Evolutionary conservation across 495 filamentous ascomycete species (phyloP).

Genomic region (Apodospora peruviana): DNA sequence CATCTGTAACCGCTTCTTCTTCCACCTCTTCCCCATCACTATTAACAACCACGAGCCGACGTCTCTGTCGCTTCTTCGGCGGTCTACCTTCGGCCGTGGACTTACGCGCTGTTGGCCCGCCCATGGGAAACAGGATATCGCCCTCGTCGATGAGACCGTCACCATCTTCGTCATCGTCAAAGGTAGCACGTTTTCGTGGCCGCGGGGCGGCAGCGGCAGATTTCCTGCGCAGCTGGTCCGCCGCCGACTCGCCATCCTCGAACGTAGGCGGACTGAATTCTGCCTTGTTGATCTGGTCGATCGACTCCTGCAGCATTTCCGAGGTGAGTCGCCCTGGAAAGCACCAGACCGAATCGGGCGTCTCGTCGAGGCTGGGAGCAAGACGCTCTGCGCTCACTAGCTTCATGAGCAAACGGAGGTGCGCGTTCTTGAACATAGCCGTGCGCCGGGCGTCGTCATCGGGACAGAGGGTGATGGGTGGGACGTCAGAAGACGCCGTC

Average conservation of each 20-base stretch:
- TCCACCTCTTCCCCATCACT: conserved; percentile 42
- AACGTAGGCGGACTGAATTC: conserved; percentile 68
- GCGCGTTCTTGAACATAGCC: conserved; percentile 83
- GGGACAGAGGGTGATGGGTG: conserved; percentile 53
- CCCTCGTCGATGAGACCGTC: conserved; percentile 54
- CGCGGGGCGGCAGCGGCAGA: conserved; percentile 27
- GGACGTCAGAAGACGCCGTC: too few species aligned
- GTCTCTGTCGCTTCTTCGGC: conserved; percentile 45
- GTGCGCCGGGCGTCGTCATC: conserved; percentile 61
- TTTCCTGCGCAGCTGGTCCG: conserved; percentile 70
- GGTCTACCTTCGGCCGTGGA: conserved; percentile 34
- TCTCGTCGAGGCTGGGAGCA: conserved; percentile 58
- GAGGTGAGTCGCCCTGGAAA: conserved; percentile 63
- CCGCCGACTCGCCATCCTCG: conserved; percentile 63
- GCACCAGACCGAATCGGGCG: conserved; percentile 69
- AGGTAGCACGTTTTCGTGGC: conserved; percentile 44
- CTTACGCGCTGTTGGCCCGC: conserved; percentile 54
- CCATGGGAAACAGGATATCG: conserved; percentile 60
- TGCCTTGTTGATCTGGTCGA: conserved; percentile 59
- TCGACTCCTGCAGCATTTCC: conserved; percentile 53
- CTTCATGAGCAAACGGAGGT: conserved; percentile 80
- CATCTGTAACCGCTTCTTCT: conserved; percentile 39
- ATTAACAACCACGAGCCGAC: conserved; percentile 27
- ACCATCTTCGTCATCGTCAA: conserved; percentile 52
- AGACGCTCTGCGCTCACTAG: conserved; percentile 67